phyloP scores from a whole-genome alignment of 2,329 filamentous ascomycete species.

The Hypoxylon sp. region DNA sequence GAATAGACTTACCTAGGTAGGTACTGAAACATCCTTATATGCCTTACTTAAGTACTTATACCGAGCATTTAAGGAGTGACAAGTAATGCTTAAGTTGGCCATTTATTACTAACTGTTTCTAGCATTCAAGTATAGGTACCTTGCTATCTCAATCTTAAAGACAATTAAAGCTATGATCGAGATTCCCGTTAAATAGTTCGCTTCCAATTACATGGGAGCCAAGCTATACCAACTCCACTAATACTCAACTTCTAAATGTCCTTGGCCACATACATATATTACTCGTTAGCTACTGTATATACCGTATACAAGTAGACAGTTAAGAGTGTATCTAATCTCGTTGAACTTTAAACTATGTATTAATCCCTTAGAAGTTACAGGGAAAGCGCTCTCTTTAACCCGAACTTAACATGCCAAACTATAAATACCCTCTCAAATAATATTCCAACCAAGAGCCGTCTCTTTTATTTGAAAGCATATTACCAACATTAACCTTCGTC shows the following conservation, averaged over 20 bases:
- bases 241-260: no score
- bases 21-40: constrained; percentile 16
- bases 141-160: no score
- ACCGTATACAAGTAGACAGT: no score
- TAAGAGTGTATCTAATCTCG: no score
- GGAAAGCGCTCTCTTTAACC: neutral
- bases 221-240: no score
- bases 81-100: constrained; percentile 1
- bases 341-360: no score
- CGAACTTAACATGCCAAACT: neutral
- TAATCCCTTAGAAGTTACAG: no score
- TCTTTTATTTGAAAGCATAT: neutral
- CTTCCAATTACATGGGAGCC: no score
- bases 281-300: no score
- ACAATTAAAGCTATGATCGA: no score
- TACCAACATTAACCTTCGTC: neutral
- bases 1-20: constrained; percentile 3
- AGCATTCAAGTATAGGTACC: neutral
- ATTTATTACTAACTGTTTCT: neutral
- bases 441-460: neutral
- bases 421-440: neutral
- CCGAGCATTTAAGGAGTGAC: neutral
- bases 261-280: no score
- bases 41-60: constrained; percentile 15
- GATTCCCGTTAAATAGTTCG: no score